Conservation (phyloP, 2,329 filamentous ascomycete genomes). For the Daldinia sp. region DNA sequence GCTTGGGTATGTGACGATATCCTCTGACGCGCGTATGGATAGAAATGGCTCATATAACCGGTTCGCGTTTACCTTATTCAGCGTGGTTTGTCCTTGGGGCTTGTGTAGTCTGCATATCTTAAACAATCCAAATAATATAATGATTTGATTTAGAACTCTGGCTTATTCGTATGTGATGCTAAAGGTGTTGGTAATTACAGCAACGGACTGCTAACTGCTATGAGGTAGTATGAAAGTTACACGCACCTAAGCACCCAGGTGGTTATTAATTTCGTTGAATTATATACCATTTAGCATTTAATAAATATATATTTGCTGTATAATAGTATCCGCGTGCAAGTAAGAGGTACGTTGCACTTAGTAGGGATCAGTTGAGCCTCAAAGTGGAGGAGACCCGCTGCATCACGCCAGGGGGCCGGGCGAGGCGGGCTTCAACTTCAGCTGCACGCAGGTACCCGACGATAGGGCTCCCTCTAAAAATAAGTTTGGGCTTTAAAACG, state of each 20-base stretch:
- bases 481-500: background rate
- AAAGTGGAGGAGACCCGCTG: slow-evolving; percentile 24
- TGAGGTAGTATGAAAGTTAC: background rate
- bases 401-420: background rate
- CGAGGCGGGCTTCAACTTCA: background rate
- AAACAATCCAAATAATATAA: slow-evolving; percentile 29
- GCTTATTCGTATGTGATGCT: background rate
- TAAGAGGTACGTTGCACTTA: no score
- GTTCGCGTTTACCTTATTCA: slow-evolving; percentile 15
- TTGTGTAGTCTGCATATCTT: slow-evolving; percentile 17
- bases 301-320: background rate
- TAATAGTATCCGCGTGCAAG: background rate
- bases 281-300: background rate
- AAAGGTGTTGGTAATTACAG: background rate
- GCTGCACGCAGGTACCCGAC: slow-evolving; percentile 15
- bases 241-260: no score
- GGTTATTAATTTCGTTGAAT: no score
- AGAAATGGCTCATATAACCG: slow-evolving; percentile 12
- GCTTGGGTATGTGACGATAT: slow-evolving; percentile 30
- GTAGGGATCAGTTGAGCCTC: slow-evolving; percentile 27
- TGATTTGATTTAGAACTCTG: slow-evolving; percentile 1
- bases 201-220: background rate
- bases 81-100: slow-evolving; percentile 8
- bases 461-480: background rate
- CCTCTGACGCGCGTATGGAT: slow-evolving; percentile 13